Percentiles rank a stretch among this genome's conserved stretches.
Evolutionary conservation across 306 rosid genomes (phyloP).

Genomic region (Cucurbita argyrosperma): DNA sequence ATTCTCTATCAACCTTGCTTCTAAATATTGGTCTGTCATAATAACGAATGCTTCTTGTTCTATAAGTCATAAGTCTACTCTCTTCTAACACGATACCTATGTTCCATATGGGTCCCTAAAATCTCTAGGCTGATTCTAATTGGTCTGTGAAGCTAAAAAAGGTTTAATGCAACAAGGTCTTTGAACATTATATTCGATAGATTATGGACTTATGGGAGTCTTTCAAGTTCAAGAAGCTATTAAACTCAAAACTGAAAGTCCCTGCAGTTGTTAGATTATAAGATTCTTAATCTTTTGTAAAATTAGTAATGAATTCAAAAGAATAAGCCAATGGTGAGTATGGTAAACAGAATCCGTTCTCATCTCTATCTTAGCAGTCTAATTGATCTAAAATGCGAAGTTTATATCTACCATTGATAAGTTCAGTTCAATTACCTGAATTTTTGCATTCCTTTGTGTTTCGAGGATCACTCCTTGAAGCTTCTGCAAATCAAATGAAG

Average conservation of each 20-base stretch:
- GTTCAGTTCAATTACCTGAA: conserved; percentile 25
- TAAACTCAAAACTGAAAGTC: too few relatives aligned
- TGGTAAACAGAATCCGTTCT: not conserved
- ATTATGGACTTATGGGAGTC: too few relatives aligned
- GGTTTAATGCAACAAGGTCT: not conserved
- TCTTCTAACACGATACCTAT: not conserved
- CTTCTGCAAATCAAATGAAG: conserved; percentile 22
- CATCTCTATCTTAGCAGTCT: not conserved
- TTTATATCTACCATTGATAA: not conserved
- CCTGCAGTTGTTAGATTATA: too few relatives aligned
- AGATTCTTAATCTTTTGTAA: not conserved
- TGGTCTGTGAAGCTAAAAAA: not conserved
- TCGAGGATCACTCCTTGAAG: conserved; percentile 62
- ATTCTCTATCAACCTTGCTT: conserved; percentile 83
- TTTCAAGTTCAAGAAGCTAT: too few relatives aligned
- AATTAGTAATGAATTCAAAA: not conserved
- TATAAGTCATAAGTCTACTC: not conserved
- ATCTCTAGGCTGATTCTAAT: not conserved
- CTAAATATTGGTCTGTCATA: conserved; percentile 53
- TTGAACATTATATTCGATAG: not conserved
- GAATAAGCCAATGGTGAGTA: not conserved
- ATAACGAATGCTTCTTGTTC: not conserved
- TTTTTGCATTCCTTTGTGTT: conserved; percentile 75
- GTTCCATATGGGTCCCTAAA: not conserved
- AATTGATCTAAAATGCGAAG: not conserved